Conservation (phyloP, 352 stramenopile species). For the Elongisporangium prolatum region DNA sequence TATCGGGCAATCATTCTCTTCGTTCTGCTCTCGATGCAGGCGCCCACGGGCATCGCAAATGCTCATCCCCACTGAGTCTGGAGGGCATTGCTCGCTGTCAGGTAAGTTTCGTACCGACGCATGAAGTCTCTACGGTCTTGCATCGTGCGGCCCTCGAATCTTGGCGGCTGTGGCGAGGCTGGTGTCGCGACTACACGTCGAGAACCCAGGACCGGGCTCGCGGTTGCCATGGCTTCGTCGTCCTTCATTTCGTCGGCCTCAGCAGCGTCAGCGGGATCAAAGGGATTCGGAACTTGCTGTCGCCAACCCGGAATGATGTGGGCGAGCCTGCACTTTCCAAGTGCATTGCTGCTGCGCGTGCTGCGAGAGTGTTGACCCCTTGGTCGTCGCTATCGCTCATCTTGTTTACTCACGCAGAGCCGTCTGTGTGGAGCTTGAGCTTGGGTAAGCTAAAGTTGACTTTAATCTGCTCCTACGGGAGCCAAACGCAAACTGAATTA, state of each 20-base stretch:
- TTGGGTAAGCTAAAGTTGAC: too few relatives aligned
- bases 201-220: neutral
- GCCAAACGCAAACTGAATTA: too few relatives aligned
- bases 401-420: neutral
- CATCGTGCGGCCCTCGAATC: neutral
- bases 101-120: neutral
- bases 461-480: too few relatives aligned
- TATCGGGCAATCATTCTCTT: neutral
- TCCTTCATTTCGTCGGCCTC: neutral
- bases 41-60: constrained; percentile 1
- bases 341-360: neutral
- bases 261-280: neutral
- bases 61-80: neutral
- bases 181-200: neutral
- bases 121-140: constrained; percentile 1
- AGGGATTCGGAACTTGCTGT: neutral
- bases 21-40: neutral
- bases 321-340: neutral
- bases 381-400: neutral
- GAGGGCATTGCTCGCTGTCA: neutral
- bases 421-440: too few relatives aligned
- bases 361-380: neutral
- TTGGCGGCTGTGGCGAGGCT: neutral
- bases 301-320: neutral
- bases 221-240: constrained; percentile 1